Evolutionary conservation across 192 early-diverging fungal genomes (phyloP).

Genomic region (Funneliformis mosseae): DNA sequence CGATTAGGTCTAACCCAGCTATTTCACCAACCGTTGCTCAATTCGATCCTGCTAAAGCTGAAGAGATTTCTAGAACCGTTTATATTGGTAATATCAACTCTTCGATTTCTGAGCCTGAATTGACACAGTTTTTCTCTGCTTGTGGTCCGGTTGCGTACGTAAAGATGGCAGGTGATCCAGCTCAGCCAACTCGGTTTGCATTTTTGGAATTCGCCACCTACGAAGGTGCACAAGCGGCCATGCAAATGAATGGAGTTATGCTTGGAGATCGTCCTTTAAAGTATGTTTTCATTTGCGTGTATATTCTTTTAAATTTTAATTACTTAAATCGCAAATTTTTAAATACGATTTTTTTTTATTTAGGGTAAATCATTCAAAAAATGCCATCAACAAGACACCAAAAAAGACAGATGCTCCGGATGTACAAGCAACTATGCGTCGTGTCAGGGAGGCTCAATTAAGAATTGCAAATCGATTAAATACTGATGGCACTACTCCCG

Average conservation of each 20-base stretch:
- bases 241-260: slow-evolving; percentile 66
- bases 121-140: slow-evolving; percentile 61
- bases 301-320: neutral
- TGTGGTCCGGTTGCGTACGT: slow-evolving; percentile 71
- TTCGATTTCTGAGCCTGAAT: slow-evolving; percentile 57
- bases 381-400: slow-evolving; percentile 70
- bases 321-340: neutral
- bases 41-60: slow-evolving; percentile 66
- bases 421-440: slow-evolving; percentile 48
- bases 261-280: slow-evolving; percentile 67
- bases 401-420: slow-evolving; percentile 47
- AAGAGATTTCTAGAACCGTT: slow-evolving; percentile 76
- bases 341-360: neutral
- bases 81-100: slow-evolving; percentile 75
- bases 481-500: slow-evolving; percentile 24
- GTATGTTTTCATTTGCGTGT: slow-evolving; percentile 35
- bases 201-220: slow-evolving; percentile 77
- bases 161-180: slow-evolving; percentile 76
- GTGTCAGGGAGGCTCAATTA: slow-evolving; percentile 55
- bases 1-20: slow-evolving; percentile 47
- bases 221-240: slow-evolving; percentile 56
- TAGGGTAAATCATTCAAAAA: slow-evolving; percentile 76
- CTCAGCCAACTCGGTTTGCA: slow-evolving; percentile 69
- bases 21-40: slow-evolving; percentile 57
- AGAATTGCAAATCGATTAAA: slow-evolving; percentile 44